A percentile compares a stretch with the other conserved stretches of the same genome.
These are phyloP conservation scores for Aphanocladium album DNA, from an alignment of 2,329 filamentous ascomycete species.

Conservation along the genomic window DNA sequence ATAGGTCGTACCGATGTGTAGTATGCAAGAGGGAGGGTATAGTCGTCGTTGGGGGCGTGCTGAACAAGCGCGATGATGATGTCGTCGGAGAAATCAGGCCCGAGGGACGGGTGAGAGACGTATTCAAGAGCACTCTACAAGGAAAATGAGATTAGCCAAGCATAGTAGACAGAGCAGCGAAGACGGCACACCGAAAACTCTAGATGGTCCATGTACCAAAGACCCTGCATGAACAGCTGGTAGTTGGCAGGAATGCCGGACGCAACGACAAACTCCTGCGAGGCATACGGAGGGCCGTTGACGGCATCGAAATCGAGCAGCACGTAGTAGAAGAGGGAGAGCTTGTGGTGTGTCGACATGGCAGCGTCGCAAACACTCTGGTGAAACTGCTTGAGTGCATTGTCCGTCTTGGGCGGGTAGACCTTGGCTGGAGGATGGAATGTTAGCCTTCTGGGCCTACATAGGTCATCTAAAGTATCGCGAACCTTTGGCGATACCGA, in stretches of 20 bases:
- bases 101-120: constrained; percentile 73
- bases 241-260: constrained; percentile 71
- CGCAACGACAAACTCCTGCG: constrained; percentile 53
- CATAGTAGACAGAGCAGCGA: constrained; percentile 17
- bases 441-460: background rate
- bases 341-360: constrained; percentile 69
- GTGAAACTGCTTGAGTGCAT: constrained; percentile 64
- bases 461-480: background rate
- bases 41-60: constrained; percentile 54
- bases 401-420: constrained; percentile 70
- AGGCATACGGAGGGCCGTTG: constrained; percentile 44
- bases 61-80: constrained; percentile 67
- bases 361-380: constrained; percentile 60
- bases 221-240: constrained; percentile 72
- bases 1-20: constrained; percentile 71
- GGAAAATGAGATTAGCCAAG: background rate
- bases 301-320: constrained; percentile 65
- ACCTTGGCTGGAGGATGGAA: constrained; percentile 44
- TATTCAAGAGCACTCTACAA: constrained; percentile 62
- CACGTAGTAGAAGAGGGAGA: constrained; percentile 79
- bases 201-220: constrained; percentile 73
- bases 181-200: constrained; percentile 53
- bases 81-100: constrained; percentile 77
- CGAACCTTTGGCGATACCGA: constrained; percentile 65
- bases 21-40: constrained; percentile 67